These are phyloP conservation scores for Ehretia macrophylla DNA, from an alignment of 257 asterid genomes.

Conservation along the genomic window DNA sequence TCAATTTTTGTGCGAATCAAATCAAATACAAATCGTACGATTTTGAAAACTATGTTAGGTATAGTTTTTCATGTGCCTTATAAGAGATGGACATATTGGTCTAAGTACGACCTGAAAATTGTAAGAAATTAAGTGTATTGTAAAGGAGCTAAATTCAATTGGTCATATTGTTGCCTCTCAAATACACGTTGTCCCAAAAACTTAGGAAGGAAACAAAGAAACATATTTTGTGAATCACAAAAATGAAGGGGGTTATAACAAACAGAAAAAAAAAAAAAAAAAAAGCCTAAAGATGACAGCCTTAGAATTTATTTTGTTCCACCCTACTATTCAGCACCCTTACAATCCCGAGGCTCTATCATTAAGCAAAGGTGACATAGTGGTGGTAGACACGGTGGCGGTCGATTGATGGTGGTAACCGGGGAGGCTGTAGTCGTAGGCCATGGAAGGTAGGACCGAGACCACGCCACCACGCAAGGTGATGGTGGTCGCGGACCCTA, in stretches of 20 bases:
- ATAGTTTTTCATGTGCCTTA: too few relatives aligned
- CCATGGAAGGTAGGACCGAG: slow-evolving; percentile 33
- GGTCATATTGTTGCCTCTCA: too few relatives aligned
- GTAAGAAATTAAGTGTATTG: too few relatives aligned
- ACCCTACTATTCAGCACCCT: slow-evolving; percentile 4
- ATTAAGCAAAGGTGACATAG: not conserved
- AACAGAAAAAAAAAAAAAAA: not conserved
- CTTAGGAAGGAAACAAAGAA: slow-evolving; percentile 11
- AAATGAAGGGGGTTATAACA: not conserved
- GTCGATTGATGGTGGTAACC: slow-evolving; percentile 23
- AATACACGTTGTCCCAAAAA: slow-evolving; percentile 11
- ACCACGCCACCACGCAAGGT: slow-evolving; percentile 40
- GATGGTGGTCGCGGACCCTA: slow-evolving; percentile 75
- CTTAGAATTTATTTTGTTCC: slow-evolving; percentile 1
- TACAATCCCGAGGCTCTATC: not conserved
- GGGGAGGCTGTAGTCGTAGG: slow-evolving; percentile 17
- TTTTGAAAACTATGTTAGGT: too few relatives aligned
- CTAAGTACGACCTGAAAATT: too few relatives aligned
- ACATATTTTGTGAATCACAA: slow-evolving; percentile 17
- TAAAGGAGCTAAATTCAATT: too few relatives aligned
- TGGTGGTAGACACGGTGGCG: slow-evolving; percentile 11
- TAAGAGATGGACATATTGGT: too few relatives aligned
- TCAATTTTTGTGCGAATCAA: too few relatives aligned
- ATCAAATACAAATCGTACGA: too few relatives aligned
- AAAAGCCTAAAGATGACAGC: not conserved